Percentiles rank a stretch among this genome's conserved stretches.
Conservation (phyloP, 305 asterid species). For the Solanum hybrid region DNA sequence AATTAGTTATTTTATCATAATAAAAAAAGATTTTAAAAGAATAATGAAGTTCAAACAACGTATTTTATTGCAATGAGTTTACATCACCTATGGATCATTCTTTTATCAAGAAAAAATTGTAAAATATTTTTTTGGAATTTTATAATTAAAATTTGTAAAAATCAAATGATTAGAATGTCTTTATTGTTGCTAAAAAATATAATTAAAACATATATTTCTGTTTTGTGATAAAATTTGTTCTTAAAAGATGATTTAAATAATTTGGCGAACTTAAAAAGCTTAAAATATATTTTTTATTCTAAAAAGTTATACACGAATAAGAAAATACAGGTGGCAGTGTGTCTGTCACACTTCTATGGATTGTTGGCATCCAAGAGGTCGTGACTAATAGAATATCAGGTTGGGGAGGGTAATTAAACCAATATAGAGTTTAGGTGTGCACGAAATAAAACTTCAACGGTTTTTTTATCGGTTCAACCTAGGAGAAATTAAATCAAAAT, state of each 20-base stretch:
- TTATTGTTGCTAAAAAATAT: background rate
- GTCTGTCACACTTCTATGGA: background rate
- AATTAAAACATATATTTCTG: background rate
- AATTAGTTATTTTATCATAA: background rate
- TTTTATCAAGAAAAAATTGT: background rate
- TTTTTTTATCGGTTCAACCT: background rate
- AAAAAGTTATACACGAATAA: background rate
- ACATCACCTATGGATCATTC: background rate
- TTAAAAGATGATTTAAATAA: background rate
- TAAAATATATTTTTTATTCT: too few species aligned
- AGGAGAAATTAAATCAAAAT: background rate
- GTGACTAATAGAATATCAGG: background rate
- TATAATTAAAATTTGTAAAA: background rate
- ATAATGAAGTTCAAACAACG: background rate
- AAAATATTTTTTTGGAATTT: background rate
- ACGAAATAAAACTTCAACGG: background rate
- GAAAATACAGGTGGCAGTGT: background rate
- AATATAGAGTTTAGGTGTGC: background rate
- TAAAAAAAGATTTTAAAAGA: too few species aligned
- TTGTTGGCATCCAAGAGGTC: background rate
- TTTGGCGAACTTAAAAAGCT: background rate
- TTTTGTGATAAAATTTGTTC: too few species aligned
- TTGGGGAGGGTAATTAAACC: background rate
- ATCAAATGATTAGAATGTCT: background rate
- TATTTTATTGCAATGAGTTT: background rate